Evolutionary conservation across 1,139 yeast species (phyloP).

Genomic region (Hansenula sp.): DNA sequence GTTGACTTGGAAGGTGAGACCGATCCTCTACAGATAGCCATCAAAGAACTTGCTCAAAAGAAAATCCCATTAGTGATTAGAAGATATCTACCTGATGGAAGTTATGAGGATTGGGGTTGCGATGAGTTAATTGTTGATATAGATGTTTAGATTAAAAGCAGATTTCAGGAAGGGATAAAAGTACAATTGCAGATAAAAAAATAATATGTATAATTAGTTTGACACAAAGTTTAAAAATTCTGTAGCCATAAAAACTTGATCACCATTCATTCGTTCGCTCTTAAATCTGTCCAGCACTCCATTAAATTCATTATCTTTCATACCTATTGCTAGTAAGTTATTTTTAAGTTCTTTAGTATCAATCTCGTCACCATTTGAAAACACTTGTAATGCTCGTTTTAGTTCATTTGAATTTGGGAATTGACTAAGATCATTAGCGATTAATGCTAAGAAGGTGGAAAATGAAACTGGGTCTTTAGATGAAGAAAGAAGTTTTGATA

Average conservation of each 20-base stretch:
- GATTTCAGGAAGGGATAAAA: too few species aligned
- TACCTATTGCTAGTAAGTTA: slow-evolving; percentile 48
- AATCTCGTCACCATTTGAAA: slow-evolving; percentile 42
- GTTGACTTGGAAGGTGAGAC: slow-evolving; percentile 99
- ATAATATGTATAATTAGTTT: slow-evolving; percentile 17
- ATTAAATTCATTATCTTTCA: slow-evolving; percentile 48
- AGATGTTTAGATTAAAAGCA: slow-evolving; percentile 18
- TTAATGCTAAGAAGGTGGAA: slow-evolving; percentile 63
- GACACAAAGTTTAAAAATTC: slow-evolving; percentile 54
- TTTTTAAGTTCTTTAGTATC: slow-evolving; percentile 48
- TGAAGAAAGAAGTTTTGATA: slow-evolving; percentile 44
- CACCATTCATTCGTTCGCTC: slow-evolving; percentile 53
- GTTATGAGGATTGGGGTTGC: slow-evolving; percentile 98
- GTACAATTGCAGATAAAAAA: too few species aligned
- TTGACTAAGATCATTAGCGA: slow-evolving; percentile 55
- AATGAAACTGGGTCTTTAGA: slow-evolving; percentile 50
- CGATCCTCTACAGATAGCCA: slow-evolving; percentile 97
- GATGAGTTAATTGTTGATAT: slow-evolving; percentile 92
- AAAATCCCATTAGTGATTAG: slow-evolving; percentile 94
- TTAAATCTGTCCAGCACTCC: slow-evolving; percentile 52
- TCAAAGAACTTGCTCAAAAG: slow-evolving; percentile 92
- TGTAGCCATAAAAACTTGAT: slow-evolving; percentile 47
- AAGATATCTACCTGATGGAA: slow-evolving; percentile 94
- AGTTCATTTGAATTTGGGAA: slow-evolving; percentile 62
- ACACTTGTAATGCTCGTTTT: slow-evolving; percentile 56